These are phyloP conservation scores for Trichoderma asperellum DNA, from an alignment of 2,329 filamentous ascomycete species.

Conservation along the genomic window DNA sequence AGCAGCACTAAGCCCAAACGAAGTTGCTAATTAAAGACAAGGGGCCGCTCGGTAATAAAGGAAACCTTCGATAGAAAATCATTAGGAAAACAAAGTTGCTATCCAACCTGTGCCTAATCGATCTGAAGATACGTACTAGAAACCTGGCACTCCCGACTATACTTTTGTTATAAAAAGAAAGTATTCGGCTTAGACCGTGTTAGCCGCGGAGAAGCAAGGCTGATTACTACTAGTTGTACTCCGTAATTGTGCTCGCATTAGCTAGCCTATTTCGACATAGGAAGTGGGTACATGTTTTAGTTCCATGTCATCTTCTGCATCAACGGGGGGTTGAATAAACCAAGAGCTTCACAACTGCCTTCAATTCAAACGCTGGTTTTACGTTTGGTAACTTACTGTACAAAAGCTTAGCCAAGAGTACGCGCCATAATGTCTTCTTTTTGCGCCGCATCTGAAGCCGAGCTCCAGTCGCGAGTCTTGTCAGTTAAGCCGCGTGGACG, in stretches of 20 bases:
- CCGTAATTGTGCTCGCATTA: background rate
- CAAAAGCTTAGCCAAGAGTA: background rate
- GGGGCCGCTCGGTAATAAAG: no score
- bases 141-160: no score
- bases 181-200: no score
- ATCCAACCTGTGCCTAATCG: no score
- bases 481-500: constrained; percentile 9
- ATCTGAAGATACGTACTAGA: no score
- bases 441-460: background rate
- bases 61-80: no score
- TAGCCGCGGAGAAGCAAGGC: no score
- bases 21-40: no score
- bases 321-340: background rate
- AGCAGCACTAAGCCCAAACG: no score
- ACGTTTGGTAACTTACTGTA: background rate
- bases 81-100: no score
- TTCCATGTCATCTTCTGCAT: background rate
- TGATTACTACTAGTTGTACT: no score
- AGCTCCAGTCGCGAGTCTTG: background rate
- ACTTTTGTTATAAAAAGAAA: no score
- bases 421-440: background rate
- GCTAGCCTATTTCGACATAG: constrained; percentile 1
- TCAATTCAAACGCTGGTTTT: background rate
- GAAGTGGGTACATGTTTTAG: background rate
- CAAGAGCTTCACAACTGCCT: background rate